Evolutionary conservation across 2,329 filamentous ascomycete species (phyloP), one percentile per base, ranked within the genome.

Genomic region (Raffaelea ambrosiae): DNA sequence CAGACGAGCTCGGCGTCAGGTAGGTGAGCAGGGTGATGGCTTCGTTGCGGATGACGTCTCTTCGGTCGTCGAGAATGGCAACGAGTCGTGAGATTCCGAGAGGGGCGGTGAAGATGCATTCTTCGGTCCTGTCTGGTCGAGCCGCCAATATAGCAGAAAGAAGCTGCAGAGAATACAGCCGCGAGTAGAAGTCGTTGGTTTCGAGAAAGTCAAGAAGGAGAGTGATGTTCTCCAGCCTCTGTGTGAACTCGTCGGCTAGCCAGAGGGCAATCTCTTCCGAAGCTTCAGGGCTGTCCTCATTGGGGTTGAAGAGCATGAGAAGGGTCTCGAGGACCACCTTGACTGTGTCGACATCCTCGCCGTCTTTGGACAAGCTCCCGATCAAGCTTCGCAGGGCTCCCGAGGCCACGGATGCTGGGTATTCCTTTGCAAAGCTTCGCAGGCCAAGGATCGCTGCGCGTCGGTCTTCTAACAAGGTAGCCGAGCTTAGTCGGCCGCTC

Each of bases 161-260:
- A 38, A 98, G 76, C 66, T 97, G 89, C 23, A 98, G 70, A 4
- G 88, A 86, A 66, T 97, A 97, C 1, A 97, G 77, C 21, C 91
- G 84, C 20, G 88, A 86, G 66, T 94, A 95, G 60, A 95, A 95
- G 59, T 96, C 90, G 55, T 74, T 75, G 14, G 84, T 81, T 55
- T 96, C 91, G 55, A 98, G 76, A 48, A 98, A 86, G 61, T 93
- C 86, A 51, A 98, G 79, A 21, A 98, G 77, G 16, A 93, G 73
- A 2, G 88, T 91, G 52, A 96, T 91, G 64, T 98, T 97, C 68
- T 97, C 91, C 78, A 96, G 90, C 53, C 88, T 83, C 73, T 95
- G 90, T 31, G 93, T 96, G 63, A 98, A 98, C 66, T 97, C 91
- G 67, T 98, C 93, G 47, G 93, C 93, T 50, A 98, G 75, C 89